Base-by-base conservation (phyloP, 768 basidiomycete species). In the Xerocomellus dryophilus region DNA sequence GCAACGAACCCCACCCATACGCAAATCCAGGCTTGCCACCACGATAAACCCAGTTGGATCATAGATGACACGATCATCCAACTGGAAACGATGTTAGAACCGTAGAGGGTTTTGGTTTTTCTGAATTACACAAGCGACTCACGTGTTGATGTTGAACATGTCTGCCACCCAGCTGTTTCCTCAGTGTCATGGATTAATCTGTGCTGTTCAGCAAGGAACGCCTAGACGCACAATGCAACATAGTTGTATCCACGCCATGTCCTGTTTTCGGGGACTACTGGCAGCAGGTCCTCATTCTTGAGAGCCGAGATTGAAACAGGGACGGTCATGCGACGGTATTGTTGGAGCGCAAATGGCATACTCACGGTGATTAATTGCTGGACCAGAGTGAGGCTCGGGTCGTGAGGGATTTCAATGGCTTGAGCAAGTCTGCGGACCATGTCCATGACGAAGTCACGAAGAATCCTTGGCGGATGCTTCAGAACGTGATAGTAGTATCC, bases 21-120 rank as follows among this genome's bases (percentile, higher is more conserved):
- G 54, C 85, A 90, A 48, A 92, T 77, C 86, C 90, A 88, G 15
- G 90, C 84, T 66, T 90, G 86, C 88, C 87, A 91, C 88, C 87
- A 90, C 0, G 84, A 84, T 29, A 90, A 77, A 4, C 85, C 85
- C 27, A 83, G 70, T 56, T 85, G 81, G 31, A 85, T 78, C 86
- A 89, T 87, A 12, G 85, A 84, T 27, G 85, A 86, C 0, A 79
- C 85, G 54, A 88, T 88, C 85, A 85, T 85, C 86, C 84, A 87
- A 54, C 84, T 86, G 50, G 34, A 32, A 42, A 31, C 9, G 40
- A 45, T 12, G 55, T 51, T n/a, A 51, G 35, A 44, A 49, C 54
- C 40, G 21, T 15, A 56, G 7, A 29, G 43, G 32, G 9, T 10
- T 46, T 23, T 18, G 20, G 9, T 6, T 20, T 38, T 31, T 38